Base-by-base conservation (phyloP, 202 grass and related monocot genomes). In the Digitaria exilis region DNA sequence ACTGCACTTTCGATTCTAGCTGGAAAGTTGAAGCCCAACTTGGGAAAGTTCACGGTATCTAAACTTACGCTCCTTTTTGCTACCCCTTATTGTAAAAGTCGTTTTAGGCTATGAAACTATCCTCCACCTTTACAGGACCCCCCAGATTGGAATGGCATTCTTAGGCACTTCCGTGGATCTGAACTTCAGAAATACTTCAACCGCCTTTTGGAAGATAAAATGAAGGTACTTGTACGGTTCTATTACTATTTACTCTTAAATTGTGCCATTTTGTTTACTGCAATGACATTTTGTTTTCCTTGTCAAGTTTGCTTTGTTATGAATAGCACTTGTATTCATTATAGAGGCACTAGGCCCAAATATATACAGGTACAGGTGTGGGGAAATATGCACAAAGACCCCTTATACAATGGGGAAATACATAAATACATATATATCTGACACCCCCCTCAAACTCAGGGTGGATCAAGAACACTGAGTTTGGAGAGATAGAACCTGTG, bases 181-280 rank as follows among this genome's bases (percentile, higher is more conserved):
- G 89, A 93, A 77, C 94, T 97, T 86, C 94, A 94, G 55, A 94
- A 94, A 80, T 97, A 97, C 73, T 97, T 97, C n/a, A 97, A 85
- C 49, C 76, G 48, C 46, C 78, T 97, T 69, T 60, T 94, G 62
- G 91, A 91, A 80, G 89, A 94, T 18, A 94, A 97, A 75, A 66
- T 94, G 76, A 97, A 92, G 91, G 94, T 88, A 71, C 49, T 56
- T 67, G 45, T 42, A 25, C 34, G 5, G 10, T 57, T 22, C 2
- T 31, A 31, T 51, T 43, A 24, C 31, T 55, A 42, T 34, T 35
- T 43, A 65, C 65, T 35, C 9, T 55, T 31, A 34, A 73, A 15
- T 41, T 8, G 17, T 54, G 25, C 19, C 11, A 45, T 78, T 43
- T 9, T 85, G 48, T 66, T 75, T 0, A 17, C 4, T 22, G 29